These are phyloP conservation scores for Zychaea mexicana DNA, from an alignment of 371 early-diverging fungal species.

Conservation along the genomic window DNA sequence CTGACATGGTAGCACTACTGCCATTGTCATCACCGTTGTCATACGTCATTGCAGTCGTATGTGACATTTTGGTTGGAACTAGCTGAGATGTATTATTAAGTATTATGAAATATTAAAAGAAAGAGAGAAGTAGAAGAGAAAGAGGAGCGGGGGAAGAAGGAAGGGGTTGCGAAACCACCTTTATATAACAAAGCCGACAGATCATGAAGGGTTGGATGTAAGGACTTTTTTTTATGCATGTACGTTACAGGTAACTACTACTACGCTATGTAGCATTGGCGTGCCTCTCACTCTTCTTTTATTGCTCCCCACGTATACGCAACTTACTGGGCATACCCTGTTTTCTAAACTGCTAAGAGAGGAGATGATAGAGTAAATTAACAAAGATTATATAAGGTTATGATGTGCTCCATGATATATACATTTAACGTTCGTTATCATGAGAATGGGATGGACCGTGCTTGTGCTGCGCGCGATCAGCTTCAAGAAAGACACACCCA, in stretches of 20 bases:
- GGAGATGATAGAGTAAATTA: not conserved
- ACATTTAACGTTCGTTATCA: too few relatives aligned
- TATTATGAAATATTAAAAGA: not conserved
- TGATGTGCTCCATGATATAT: too few relatives aligned
- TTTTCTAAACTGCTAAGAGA: not conserved
- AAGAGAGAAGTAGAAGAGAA: not conserved
- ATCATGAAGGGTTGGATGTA: too few relatives aligned
- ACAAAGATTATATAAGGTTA: not conserved
- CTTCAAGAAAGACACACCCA: not conserved
- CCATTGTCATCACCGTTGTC: not conserved
- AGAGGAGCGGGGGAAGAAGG: not conserved
- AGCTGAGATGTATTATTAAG: too few relatives aligned
- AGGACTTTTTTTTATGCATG: not conserved
- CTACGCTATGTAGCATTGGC: too few relatives aligned
- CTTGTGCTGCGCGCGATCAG: not conserved
- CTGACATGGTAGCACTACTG: not conserved
- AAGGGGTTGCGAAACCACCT: not conserved
- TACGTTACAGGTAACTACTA: too few relatives aligned
- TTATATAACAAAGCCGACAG: not conserved
- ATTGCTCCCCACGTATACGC: not conserved
- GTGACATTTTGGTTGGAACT: not conserved
- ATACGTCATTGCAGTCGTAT: constrained; percentile 1
- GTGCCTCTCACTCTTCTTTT: too few relatives aligned
- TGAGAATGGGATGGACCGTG: not conserved
- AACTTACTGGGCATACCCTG: not conserved